Base-by-base conservation (phyloP, 2,329 filamentous ascomycete genomes). In the Beauveria varroae region DNA sequence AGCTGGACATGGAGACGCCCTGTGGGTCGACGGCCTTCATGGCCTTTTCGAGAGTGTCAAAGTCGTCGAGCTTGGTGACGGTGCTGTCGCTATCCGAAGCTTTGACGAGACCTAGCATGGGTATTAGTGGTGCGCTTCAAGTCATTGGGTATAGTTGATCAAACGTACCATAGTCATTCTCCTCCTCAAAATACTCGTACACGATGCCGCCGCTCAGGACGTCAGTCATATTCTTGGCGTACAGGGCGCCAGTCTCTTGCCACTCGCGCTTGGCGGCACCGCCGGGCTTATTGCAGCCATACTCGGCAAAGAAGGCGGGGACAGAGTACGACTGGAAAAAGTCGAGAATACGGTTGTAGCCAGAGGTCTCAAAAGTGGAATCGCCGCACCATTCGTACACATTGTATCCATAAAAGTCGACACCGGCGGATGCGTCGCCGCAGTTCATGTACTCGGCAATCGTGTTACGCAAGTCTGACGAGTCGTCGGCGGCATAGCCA, bases 331-430 rank as follows among this genome's bases (percentile, higher is more conserved):
- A 86, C 63, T 81, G 75, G 80, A 96, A 99, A 78, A 96, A 93
- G 66, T 90, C 76, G 68, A 92, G 92, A 73, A 93, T 89, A 60
- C 86, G 82, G 66, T 88, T 81, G 78, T 93, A 99, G 60, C 91
- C 91, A 3, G 95, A 97, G 62, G 81, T 72, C 41, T 80, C 71
- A 78, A 89, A 95, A 69, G 81, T 86, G 71, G 90, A 96, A 67
- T 93, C 75, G 67, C 93, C 95, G 74, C 95, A 99, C 95, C 95
- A 99, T 60, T 93, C 96, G 84, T 99, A 99, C 79, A 98, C 96
- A 82, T 99, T 99, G 88, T 98, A 98, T 63, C 95, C 95, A 90
- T 92, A 99, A 82, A 96, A 98, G 77, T 99, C 95, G 67, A 98
- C 96, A 64, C 88, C 70, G 12, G 79, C 77, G 34, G 79, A 72